These are phyloP conservation scores for Dactylonectria macrodidyma DNA, from an alignment of 2,329 filamentous ascomycete species.

Conservation along the genomic window DNA sequence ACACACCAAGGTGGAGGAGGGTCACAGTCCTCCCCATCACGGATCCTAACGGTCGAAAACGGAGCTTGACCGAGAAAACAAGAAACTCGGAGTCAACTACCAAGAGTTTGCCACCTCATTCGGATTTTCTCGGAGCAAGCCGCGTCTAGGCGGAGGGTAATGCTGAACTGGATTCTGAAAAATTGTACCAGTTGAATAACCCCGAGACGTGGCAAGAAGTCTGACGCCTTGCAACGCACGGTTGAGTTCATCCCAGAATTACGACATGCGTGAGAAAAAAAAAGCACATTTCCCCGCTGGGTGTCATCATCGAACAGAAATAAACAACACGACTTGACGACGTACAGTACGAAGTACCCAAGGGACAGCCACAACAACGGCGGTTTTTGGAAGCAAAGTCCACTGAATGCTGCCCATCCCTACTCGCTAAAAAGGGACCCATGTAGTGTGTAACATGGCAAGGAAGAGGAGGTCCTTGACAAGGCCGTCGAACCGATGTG, in stretches of 20 bases:
- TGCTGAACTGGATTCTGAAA: conserved; percentile 6
- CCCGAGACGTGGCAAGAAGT: conserved; percentile 8
- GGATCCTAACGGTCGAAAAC: neutral
- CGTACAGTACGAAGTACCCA: too few species aligned
- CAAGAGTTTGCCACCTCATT: conserved; percentile 1
- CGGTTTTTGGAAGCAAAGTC: conserved; percentile 1
- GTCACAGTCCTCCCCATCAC: neutral
- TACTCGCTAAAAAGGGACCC: conserved; percentile 5
- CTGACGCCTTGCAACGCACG: neutral
- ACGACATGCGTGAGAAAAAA: neutral
- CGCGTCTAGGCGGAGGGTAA: neutral
- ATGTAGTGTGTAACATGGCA: conserved; percentile 14
- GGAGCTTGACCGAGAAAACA: conserved; percentile 9
- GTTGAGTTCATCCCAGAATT: neutral
- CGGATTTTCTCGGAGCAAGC: neutral
- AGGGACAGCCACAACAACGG: neutral
- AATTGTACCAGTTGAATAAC: conserved; percentile 4
- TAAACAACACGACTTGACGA: too few species aligned
- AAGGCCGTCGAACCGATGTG: conserved; percentile 1
- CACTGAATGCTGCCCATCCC: conserved; percentile 13
- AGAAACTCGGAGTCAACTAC: neutral
- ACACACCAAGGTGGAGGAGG: conserved; percentile 3
- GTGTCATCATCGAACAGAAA: neutral
- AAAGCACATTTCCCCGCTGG: neutral
- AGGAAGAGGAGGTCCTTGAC: conserved; percentile 1